Base-by-base conservation (phyloP, 768 basidiomycete genomes). In the Dendrothele bispora region DNA sequence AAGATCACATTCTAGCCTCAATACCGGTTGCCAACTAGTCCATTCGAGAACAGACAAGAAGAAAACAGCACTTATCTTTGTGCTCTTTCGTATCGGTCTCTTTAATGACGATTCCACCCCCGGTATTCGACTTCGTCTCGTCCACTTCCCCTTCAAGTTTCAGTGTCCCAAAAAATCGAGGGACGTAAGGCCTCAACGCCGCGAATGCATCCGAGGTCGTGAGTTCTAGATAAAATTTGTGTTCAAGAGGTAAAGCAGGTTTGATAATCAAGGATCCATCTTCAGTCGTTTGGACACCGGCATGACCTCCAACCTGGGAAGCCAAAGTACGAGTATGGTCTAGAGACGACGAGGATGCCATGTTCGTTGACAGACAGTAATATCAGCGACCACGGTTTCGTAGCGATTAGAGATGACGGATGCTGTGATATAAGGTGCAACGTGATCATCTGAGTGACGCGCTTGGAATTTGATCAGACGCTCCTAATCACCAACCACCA, bases 181-280 rank as follows among this genome's bases (percentile, higher is more conserved):
- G 90, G 4, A 87, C 75, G 62, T 80, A 92, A 2, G 69, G 74
- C 30, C 68, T 72, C 34, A 91, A 72, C 2, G 64, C 56, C 15
- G 67, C 70, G 43, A 82, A 64, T 0, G 54, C 55, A 3, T 66
- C 55, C 53, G 76, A 69, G 5, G 69, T 61, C 5, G 72, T 68
- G 26, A 86, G 62, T 28, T 64, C 53, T 48, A 83, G 77, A 65
- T 95, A 95, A 62, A 94, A 94, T 18, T 70, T 69, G 29, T 82
- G 71, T 59, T 95, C 92, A 29, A 68, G 64, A 0, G 74, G 74
- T 10, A 83, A 67, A 14, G 84, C 79, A 5, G 85, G 81, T 65
- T 95, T 95, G 71, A 93, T 84, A 35, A 95, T 66, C n/a, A 92
- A 79, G 2, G 82, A 83, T 12, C 80, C 83, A 55, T 90, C 86